Evolutionary conservation across 2,329 filamentous ascomycete species (phyloP).

Genomic region (Dryadomyces quercivorus): DNA sequence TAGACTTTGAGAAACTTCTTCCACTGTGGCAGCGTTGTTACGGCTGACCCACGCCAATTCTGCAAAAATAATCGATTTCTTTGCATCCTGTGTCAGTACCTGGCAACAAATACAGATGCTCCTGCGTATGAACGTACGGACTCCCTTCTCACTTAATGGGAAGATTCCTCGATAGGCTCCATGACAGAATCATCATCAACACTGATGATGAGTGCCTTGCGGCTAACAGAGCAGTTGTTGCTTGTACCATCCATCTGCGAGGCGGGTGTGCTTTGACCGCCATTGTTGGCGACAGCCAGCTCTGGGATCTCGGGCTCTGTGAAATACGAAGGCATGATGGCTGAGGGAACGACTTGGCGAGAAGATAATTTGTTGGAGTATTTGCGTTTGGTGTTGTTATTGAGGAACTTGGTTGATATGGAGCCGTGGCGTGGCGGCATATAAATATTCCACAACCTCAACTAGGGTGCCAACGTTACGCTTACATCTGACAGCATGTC

Average conservation of each 20-base stretch:
- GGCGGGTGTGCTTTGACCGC: neutral
- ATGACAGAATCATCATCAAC: neutral
- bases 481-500: neutral
- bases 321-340: neutral
- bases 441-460: neutral
- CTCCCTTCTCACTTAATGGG: no score
- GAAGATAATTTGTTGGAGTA: neutral
- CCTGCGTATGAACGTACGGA: no score
- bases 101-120: neutral
- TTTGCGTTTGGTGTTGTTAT: neutral
- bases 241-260: neutral
- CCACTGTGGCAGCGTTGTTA: neutral
- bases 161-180: neutral
- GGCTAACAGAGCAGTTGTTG: neutral
- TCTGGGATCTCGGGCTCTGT: neutral
- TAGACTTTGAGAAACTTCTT: neutral
- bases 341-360: neutral
- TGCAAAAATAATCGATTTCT: neutral
- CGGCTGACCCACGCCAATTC: neutral
- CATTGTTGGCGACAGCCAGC: neutral
- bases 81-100: neutral
- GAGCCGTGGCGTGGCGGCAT: neutral
- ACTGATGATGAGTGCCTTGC: neutral
- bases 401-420: no score
- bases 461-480: neutral